Percentiles rank a stretch among this genome's conserved stretches.
phyloP scores from a whole-genome alignment of 2,329 filamentous ascomycete genomes.

The Aspergillus sp. region DNA sequence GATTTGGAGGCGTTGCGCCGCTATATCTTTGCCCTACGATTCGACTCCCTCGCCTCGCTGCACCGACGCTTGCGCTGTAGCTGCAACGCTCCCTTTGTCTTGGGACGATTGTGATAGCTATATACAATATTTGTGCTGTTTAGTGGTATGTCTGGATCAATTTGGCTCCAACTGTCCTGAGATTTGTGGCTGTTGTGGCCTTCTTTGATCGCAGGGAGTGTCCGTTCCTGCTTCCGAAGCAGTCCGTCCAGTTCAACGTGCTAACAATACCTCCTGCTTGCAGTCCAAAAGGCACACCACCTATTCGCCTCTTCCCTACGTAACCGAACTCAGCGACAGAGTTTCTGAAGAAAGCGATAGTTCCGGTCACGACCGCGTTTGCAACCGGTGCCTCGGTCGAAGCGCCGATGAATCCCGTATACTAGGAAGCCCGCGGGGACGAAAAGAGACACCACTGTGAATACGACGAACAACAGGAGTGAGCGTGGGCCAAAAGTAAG shows the following conservation, averaged over 20 bases:
- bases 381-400: neutral
- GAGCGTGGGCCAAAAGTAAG: neutral
- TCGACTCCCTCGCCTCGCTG: conserved; percentile 18
- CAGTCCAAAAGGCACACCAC: neutral
- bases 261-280: neutral
- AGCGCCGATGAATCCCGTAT: neutral
- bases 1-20: conserved; percentile 15
- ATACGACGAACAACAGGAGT: neutral
- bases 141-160: conserved; percentile 5
- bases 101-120: conserved; percentile 1
- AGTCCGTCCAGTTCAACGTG: neutral
- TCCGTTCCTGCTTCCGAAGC: neutral
- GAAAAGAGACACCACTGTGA: neutral
- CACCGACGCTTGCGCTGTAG: conserved; percentile 16
- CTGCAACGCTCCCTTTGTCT: conserved; percentile 2
- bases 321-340: neutral
- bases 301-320: neutral
- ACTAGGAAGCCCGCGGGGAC: neutral
- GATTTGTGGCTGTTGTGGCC: neutral
- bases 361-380: neutral
- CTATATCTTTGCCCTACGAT: conserved; percentile 16
- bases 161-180: neutral
- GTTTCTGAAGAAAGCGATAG: too few species aligned
- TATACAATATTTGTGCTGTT: neutral
- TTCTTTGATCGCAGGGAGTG: neutral